Percentiles rank a stretch among this genome's conserved stretches.
These are phyloP conservation scores for Tremella yokohamensis DNA, from an alignment of 768 basidiomycete genomes.

Conservation along the genomic window DNA sequence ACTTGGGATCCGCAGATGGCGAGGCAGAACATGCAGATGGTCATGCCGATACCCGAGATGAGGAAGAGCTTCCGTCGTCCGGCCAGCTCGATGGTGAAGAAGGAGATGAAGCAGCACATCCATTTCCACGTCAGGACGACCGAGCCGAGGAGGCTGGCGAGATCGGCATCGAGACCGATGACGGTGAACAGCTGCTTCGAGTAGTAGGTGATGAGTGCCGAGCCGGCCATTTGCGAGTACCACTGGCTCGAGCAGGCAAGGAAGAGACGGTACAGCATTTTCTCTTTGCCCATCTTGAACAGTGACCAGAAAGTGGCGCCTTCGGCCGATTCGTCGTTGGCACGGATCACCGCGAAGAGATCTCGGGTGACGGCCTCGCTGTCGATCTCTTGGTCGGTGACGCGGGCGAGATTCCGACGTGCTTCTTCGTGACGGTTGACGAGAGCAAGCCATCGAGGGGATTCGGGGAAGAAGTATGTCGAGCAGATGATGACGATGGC, in stretches of 20 bases:
- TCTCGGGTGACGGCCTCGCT: slow-evolving; percentile 14
- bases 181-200: slow-evolving; percentile 23
- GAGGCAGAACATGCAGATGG: slow-evolving; percentile 23
- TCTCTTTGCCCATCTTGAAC: slow-evolving; percentile 27
- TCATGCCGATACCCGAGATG: slow-evolving; percentile 23
- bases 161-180: slow-evolving; percentile 18
- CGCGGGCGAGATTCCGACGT: slow-evolving; percentile 59
- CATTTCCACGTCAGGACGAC: slow-evolving; percentile 25
- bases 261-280: slow-evolving; percentile 24
- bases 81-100: slow-evolving; percentile 28
- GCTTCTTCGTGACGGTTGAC: slow-evolving; percentile 60
- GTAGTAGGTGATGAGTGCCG: slow-evolving; percentile 32
- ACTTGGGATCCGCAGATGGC: slow-evolving; percentile 30
- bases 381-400: slow-evolving; percentile 16
- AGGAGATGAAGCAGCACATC: slow-evolving; percentile 24
- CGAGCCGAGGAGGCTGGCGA: slow-evolving; percentile 23
- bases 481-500: slow-evolving; percentile 18
- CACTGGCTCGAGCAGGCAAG: slow-evolving; percentile 21
- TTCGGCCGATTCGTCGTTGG: slow-evolving; percentile 18
- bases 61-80: slow-evolving; percentile 23
- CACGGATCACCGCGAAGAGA: slow-evolving; percentile 6
- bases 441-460: slow-evolving; percentile 9
- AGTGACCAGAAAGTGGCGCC: slow-evolving; percentile 17
- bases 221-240: slow-evolving; percentile 25
- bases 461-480: slow-evolving; percentile 10